Percentiles rank a stretch among this genome's conserved stretches.
phyloP scores from a whole-genome alignment of 805 yeast species.

The Ogataea pini region DNA sequence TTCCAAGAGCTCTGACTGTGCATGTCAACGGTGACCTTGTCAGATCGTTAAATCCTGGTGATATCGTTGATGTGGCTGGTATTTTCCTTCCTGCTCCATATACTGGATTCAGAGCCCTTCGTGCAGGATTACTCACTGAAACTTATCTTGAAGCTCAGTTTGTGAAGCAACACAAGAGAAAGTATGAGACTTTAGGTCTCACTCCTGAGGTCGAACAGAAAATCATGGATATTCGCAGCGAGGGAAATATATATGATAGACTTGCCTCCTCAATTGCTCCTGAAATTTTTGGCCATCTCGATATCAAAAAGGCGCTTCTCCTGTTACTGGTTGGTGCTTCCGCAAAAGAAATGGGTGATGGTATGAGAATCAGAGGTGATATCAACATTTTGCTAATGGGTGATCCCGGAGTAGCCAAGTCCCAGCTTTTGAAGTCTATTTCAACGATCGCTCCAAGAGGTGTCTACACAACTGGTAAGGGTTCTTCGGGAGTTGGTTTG shows the following conservation, averaged over 20 bases:
- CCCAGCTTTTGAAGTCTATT: slow-evolving; percentile 89
- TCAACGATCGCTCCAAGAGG: slow-evolving; percentile 94
- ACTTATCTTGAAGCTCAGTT: slow-evolving; percentile 88
- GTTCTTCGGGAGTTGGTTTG: slow-evolving; percentile 97
- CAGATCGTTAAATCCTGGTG: slow-evolving; percentile 89
- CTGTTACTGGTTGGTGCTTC: slow-evolving; percentile 92
- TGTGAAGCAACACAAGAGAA: slow-evolving; percentile 84
- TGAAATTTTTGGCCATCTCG: slow-evolving; percentile 92
- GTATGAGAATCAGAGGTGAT: slow-evolving; percentile 96
- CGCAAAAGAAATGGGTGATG: slow-evolving; percentile 92
- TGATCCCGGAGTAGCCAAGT: slow-evolving; percentile 99
- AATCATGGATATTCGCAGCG: slow-evolving; percentile 53
- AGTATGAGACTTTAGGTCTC: slow-evolving; percentile 66
- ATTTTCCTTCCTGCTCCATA: slow-evolving; percentile 92
- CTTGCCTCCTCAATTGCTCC: slow-evolving; percentile 93
- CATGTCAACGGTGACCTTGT: slow-evolving; percentile 93
- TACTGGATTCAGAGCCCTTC: slow-evolving; percentile 90
- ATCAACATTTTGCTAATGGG: slow-evolving; percentile 96
- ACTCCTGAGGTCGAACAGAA: slow-evolving; percentile 56
- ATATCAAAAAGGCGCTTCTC: slow-evolving; percentile 87
- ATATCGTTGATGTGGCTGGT: slow-evolving; percentile 89
- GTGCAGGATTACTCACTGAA: slow-evolving; percentile 92
- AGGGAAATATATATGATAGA: slow-evolving; percentile 75
- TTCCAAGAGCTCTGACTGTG: slow-evolving; percentile 82
- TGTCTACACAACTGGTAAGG: slow-evolving; percentile 96